Percentiles rank a stretch among this genome's conserved stretches.
Conservation (phyloP, 305 asterid genomes). For the Solanum hybrid region DNA sequence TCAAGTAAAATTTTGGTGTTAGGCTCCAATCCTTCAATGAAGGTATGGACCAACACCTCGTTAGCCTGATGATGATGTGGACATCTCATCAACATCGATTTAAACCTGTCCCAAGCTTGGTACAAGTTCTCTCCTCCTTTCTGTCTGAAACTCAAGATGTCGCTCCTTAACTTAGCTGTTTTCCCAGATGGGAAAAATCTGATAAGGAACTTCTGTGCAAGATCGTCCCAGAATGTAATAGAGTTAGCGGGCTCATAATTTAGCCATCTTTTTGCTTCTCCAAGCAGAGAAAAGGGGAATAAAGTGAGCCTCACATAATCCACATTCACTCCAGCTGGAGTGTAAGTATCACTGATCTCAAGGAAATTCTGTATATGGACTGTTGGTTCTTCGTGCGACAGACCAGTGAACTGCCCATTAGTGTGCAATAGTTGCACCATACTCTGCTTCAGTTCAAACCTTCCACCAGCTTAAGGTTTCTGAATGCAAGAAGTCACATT, state of each 20-base stretch:
- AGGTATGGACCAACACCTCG: not conserved
- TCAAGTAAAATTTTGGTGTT: not conserved
- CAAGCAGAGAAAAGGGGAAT: not conserved
- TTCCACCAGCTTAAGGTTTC: not conserved
- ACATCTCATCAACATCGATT: no score
- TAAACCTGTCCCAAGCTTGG: not conserved
- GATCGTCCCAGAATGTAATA: not conserved
- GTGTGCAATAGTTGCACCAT: not conserved
- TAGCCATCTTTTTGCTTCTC: not conserved
- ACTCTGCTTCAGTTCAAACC: not conserved
- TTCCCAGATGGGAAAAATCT: no score
- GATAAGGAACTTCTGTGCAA: not conserved
- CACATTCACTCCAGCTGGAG: not conserved
- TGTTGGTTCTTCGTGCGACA: not conserved
- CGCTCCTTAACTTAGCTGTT: not conserved
- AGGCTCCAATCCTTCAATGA: not conserved
- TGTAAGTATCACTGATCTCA: not conserved
- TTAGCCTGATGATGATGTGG: not conserved
- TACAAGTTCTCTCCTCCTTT: not conserved
- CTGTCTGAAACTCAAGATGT: not conserved
- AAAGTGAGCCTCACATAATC: not conserved
- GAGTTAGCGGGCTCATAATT: not conserved
- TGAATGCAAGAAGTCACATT: not conserved
- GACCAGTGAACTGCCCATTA: not conserved
- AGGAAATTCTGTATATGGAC: not conserved